phyloP scores from a whole-genome alignment of 441 rosid species.

The Pelargonium myrrhifolium region DNA sequence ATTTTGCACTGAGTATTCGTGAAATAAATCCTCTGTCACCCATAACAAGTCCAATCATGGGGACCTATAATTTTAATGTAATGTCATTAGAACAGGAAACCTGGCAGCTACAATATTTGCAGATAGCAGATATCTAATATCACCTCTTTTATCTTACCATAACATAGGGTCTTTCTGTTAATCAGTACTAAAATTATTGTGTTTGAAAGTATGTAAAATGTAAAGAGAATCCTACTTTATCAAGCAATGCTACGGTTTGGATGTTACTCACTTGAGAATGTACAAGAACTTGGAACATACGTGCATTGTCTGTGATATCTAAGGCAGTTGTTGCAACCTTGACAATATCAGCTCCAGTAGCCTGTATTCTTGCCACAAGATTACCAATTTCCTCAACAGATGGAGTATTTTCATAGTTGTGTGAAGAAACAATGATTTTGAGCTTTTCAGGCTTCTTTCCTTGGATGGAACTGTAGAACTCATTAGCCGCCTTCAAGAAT shows the following conservation, averaged over 20 bases:
- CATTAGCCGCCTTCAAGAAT: slow-evolving; percentile 55
- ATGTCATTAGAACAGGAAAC: slow-evolving; percentile 1
- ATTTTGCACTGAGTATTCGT: slow-evolving; percentile 77
- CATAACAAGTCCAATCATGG: slow-evolving; percentile 76
- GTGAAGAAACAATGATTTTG: slow-evolving; percentile 75
- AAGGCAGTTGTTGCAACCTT: slow-evolving; percentile 84
- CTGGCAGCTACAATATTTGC: background rate
- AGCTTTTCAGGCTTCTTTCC: slow-evolving; percentile 64
- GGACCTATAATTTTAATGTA: slow-evolving; percentile 48
- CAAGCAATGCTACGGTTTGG: background rate
- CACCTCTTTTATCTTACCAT: background rate
- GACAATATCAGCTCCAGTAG: slow-evolving; percentile 83
- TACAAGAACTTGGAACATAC: slow-evolving; percentile 70
- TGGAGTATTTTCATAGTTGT: slow-evolving; percentile 75
- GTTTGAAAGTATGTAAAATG: background rate
- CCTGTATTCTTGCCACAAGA: slow-evolving; percentile 67
- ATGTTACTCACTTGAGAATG: slow-evolving; percentile 55
- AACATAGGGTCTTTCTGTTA: background rate
- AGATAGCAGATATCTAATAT: background rate
- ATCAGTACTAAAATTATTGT: background rate
- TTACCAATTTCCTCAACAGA: slow-evolving; percentile 67
- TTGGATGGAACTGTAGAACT: slow-evolving; percentile 42
- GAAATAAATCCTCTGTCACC: slow-evolving; percentile 90
- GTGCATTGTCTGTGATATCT: slow-evolving; percentile 78
- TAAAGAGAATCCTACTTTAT: background rate